These are phyloP conservation scores for Calonectria fujianensis DNA, from an alignment of 2,329 filamentous ascomycete species.

Conservation along the genomic window DNA sequence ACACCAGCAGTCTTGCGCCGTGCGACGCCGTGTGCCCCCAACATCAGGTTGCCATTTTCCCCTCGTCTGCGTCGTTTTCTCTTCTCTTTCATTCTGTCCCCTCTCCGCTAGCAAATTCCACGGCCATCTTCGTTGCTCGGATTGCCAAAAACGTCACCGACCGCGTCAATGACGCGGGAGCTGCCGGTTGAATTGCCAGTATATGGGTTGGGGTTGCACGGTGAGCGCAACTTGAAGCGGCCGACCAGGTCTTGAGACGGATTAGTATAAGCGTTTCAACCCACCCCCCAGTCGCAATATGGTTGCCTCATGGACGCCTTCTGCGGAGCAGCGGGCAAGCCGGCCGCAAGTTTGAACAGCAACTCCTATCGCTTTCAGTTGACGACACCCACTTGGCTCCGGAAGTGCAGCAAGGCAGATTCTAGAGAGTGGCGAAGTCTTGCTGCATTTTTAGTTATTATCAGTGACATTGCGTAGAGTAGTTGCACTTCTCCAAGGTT, in stretches of 20 bases:
- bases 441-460: background rate
- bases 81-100: background rate
- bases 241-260: background rate
- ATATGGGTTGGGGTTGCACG: constrained; percentile 15
- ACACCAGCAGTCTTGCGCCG: background rate
- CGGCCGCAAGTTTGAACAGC: too few species aligned
- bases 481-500: constrained; percentile 11
- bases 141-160: constrained; percentile 10
- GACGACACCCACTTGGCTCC: background rate
- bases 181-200: constrained; percentile 5
- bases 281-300: background rate
- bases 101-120: background rate
- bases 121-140: background rate
- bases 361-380: constrained; percentile 7
- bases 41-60: background rate
- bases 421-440: background rate
- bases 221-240: constrained; percentile 6
- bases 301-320: constrained; percentile 29
- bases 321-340: constrained; percentile 18
- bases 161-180: constrained; percentile 4
- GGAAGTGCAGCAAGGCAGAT: constrained; percentile 24
- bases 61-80: background rate
- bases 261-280: constrained; percentile 26
- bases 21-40: background rate
- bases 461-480: background rate